phyloP scores from a whole-genome alignment of 2,329 filamentous ascomycete species.

The Cordyceps fumosorosea region DNA sequence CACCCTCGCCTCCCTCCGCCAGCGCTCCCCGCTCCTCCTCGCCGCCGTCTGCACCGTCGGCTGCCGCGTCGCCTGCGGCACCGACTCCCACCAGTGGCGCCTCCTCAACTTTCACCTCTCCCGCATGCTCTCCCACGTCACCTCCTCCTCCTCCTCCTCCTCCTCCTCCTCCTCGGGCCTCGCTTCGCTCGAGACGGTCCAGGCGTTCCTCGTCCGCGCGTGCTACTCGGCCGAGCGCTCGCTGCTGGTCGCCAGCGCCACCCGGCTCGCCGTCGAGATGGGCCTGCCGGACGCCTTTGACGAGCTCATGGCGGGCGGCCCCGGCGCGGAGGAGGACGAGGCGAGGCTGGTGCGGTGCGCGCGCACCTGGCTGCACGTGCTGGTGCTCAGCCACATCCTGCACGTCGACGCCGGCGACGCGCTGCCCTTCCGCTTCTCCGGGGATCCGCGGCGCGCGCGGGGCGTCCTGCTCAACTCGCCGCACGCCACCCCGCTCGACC shows the following conservation, averaged over 20 bases:
- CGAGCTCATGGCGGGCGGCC: slow-evolving; percentile 20
- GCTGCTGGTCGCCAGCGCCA: slow-evolving; percentile 42
- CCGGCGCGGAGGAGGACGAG: background rate
- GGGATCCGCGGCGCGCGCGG: slow-evolving; percentile 40
- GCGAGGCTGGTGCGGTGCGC: slow-evolving; percentile 33
- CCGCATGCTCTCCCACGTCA: slow-evolving; percentile 34
- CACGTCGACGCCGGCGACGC: slow-evolving; percentile 31
- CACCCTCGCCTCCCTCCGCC: slow-evolving; percentile 37
- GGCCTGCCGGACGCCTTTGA: slow-evolving; percentile 37
- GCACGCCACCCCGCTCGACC: slow-evolving; percentile 39
- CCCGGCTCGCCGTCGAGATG: slow-evolving; percentile 43
- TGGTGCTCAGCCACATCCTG: slow-evolving; percentile 45
- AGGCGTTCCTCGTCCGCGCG: slow-evolving; percentile 44
- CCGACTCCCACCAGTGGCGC: slow-evolving; percentile 32
- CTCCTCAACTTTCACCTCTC: slow-evolving; percentile 38
- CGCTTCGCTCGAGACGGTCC: slow-evolving; percentile 40
- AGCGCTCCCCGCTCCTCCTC: slow-evolving; percentile 42
- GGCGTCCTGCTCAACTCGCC: slow-evolving; percentile 37
- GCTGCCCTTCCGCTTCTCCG: slow-evolving; percentile 26
- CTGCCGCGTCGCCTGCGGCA: slow-evolving; percentile 36
- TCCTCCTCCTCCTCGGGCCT: no score
- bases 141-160: slow-evolving; percentile 20
- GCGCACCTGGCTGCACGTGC: slow-evolving; percentile 45
- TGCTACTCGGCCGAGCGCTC: slow-evolving; percentile 47
- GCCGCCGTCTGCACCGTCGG: slow-evolving; percentile 46